phyloP scores from a whole-genome alignment of 208 protist species.

The Leishmania aethiopica region DNA sequence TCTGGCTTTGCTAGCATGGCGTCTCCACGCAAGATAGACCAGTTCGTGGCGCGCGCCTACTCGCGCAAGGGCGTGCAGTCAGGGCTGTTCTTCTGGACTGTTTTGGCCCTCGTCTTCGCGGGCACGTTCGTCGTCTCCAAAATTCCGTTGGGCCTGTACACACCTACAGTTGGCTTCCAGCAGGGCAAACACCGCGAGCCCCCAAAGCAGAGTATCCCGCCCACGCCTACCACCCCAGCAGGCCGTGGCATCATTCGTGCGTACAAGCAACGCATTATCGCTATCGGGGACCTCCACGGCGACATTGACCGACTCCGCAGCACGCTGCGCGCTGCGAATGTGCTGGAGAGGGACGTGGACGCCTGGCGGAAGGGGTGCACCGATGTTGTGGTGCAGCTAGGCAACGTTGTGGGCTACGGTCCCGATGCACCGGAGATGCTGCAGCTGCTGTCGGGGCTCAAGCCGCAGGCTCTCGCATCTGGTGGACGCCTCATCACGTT shows the following conservation, averaged over 20 bases:
- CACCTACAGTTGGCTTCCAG: conserved; percentile 27
- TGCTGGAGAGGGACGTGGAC: conserved; percentile 32
- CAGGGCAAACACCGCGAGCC: conserved; percentile 8
- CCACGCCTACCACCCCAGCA: not conserved
- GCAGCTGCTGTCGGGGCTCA: conserved; percentile 38
- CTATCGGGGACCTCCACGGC: conserved; percentile 67
- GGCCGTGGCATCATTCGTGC: not conserved
- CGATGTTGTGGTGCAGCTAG: conserved; percentile 63
- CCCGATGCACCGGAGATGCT: conserved; percentile 43
- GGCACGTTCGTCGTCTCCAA: conserved; percentile 19
- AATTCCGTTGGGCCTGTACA: conserved; percentile 23
- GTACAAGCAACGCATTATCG: conserved; percentile 38
- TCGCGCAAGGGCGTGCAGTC: conserved; percentile 11
- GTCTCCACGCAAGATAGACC: not conserved
- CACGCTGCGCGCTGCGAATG: conserved; percentile 39
- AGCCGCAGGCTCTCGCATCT: conserved; percentile 24
- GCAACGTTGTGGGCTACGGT: conserved; percentile 68
- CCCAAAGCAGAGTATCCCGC: not conserved
- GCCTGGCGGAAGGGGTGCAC: conserved; percentile 47
- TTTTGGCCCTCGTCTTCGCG: conserved; percentile 18
- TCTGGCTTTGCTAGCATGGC: not conserved
- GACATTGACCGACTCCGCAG: conserved; percentile 41
- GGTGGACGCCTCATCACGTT: conserved; percentile 69
- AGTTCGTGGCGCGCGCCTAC: conserved; percentile 2
- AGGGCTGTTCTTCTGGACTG: conserved; percentile 19